Conservation (phyloP, 805 yeast genomes). For the Cephaloascus albidus region DNA sequence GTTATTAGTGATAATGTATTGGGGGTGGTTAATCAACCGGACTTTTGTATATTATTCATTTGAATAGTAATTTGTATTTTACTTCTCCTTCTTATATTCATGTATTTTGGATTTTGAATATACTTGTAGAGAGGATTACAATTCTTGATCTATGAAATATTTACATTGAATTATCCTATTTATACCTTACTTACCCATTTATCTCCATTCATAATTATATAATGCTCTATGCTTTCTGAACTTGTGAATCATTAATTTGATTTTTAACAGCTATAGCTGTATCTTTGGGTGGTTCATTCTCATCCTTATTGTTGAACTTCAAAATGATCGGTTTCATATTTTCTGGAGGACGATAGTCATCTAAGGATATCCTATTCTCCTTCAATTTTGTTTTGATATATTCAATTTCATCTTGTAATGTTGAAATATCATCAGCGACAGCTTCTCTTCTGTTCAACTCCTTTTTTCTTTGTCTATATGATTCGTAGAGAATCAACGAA, state of each 20-base stretch:
- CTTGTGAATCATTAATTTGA: too few relatives aligned
- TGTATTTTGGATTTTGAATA: too few relatives aligned
- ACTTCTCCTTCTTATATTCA: too few relatives aligned
- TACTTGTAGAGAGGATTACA: too few relatives aligned
- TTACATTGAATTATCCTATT: too few relatives aligned
- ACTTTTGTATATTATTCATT: background rate
- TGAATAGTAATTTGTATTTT: background rate
- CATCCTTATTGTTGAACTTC: conserved; percentile 16
- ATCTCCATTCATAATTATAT: too few relatives aligned
- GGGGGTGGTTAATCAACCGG: background rate
- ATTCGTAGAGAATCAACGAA: conserved; percentile 61
- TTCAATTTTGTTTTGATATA: conserved; percentile 40
- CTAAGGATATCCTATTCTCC: conserved; percentile 28
- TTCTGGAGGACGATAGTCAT: conserved; percentile 40
- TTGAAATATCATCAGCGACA: conserved; percentile 62
- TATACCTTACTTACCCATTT: too few relatives aligned
- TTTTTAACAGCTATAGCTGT: background rate
- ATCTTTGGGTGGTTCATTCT: background rate
- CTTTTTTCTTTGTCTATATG: conserved; percentile 57
- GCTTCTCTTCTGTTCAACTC: conserved; percentile 52
- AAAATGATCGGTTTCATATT: conserved; percentile 36
- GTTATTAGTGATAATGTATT: background rate
- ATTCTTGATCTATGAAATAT: too few relatives aligned
- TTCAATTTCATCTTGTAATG: conserved; percentile 63
- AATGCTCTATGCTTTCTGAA: too few relatives aligned